Percentiles rank a stretch among this genome's conserved stretches.
Conservation (phyloP, 441 rosid species). For the Francoa sonchifolia region DNA sequence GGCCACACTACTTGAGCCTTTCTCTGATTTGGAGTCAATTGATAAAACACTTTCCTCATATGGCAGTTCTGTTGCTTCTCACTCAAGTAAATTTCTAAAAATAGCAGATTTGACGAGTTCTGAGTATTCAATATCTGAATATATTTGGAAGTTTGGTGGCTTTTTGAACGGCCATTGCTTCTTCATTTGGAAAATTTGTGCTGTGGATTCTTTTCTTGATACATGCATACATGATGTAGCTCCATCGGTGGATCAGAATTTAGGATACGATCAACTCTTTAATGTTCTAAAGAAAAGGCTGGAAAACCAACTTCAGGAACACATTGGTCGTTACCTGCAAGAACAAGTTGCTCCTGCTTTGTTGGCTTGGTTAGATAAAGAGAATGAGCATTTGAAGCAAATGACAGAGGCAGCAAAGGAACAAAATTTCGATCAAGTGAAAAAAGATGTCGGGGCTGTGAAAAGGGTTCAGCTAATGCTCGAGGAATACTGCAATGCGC, state of each 20-base stretch:
- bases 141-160: conserved; percentile 64
- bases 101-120: conserved; percentile 44
- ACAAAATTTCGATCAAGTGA: conserved; percentile 29
- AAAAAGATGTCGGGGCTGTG: conserved; percentile 36
- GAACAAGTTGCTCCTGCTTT: conserved; percentile 57
- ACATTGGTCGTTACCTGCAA: conserved; percentile 51
- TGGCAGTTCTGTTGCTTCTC: conserved; percentile 31
- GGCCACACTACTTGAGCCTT: conserved; percentile 49
- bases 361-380: conserved; percentile 57
- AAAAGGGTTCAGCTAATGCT: conserved; percentile 70
- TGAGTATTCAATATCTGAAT: conserved; percentile 51
- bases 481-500: conserved; percentile 83
- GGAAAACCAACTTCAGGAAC: conserved; percentile 68
- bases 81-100: conserved; percentile 33
- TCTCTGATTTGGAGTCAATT: conserved; percentile 57
- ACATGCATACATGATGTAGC: conserved; percentile 76
- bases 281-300: conserved; percentile 70
- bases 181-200: conserved; percentile 83
- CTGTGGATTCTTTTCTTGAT: conserved; percentile 81
- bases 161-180: conserved; percentile 50
- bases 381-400: conserved; percentile 44
- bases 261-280: conserved; percentile 89
- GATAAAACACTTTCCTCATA: conserved; percentile 44
- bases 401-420: conserved; percentile 36
- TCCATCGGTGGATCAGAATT: conserved; percentile 60